Evolutionary conservation across 2,329 filamentous ascomycete species (phyloP).

Genomic region (Hypoxylon sp.): DNA sequence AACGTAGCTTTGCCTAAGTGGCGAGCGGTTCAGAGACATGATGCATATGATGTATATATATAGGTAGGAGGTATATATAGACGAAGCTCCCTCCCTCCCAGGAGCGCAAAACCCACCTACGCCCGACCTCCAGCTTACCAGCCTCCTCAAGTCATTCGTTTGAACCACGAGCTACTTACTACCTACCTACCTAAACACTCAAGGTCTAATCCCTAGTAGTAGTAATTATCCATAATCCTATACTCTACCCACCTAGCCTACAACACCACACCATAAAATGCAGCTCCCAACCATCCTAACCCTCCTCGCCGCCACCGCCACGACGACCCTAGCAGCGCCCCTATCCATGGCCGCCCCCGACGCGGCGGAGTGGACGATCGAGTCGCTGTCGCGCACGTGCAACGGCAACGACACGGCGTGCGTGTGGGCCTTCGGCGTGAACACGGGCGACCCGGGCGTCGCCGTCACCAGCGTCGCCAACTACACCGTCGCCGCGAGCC

Average conservation of each 20-base stretch:
- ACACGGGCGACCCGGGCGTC: conserved; percentile 50
- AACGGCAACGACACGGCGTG: conserved; percentile 54
- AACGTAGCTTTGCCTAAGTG: conserved; percentile 13
- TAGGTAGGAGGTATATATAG: no score
- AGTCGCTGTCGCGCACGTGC: conserved; percentile 55
- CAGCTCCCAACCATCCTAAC: conserved; percentile 39
- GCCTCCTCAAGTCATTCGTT: conserved; percentile 22
- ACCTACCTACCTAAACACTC: no score
- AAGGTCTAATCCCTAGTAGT: conserved; percentile 19
- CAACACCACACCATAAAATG: conserved; percentile 19
- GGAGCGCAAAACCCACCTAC: neutral
- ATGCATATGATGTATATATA: no score
- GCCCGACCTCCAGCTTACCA: neutral
- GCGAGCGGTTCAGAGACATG: conserved; percentile 12
- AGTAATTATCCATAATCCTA: conserved; percentile 6
- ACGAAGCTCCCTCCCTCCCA: neutral
- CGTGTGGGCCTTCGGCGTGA: conserved; percentile 58
- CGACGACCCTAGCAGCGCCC: conserved; percentile 44
- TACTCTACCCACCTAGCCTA: neutral
- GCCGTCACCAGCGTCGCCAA: conserved; percentile 54
- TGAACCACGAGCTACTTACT: neutral
- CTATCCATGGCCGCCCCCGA: conserved; percentile 40
- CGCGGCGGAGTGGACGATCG: conserved; percentile 57
- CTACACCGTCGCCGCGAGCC: conserved; percentile 54
- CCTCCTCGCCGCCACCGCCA: conserved; percentile 40